These are phyloP conservation scores for Berkeleyomyces rouxiae DNA, from an alignment of 2,329 filamentous ascomycete genomes.

Conservation along the genomic window DNA sequence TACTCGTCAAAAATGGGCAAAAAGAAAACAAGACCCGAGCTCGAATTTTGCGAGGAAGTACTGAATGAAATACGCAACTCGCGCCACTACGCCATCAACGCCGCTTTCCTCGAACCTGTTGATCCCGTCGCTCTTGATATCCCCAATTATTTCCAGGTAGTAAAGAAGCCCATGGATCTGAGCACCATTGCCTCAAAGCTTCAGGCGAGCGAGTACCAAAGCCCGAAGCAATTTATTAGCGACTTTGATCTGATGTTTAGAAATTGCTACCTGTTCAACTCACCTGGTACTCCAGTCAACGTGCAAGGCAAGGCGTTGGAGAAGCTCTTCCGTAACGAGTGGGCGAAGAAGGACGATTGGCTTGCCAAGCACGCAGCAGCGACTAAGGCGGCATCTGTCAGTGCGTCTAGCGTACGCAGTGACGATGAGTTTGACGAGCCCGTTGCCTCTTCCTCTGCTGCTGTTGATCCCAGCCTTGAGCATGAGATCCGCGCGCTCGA, in stretches of 20 bases:
- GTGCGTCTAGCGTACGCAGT: slow-evolving; percentile 47
- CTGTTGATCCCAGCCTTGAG: slow-evolving; percentile 27
- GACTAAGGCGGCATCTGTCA: slow-evolving; percentile 32
- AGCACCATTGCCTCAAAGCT: slow-evolving; percentile 66
- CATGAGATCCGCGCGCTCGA: slow-evolving; percentile 35
- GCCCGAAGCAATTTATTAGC: slow-evolving; percentile 67
- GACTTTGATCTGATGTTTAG: slow-evolving; percentile 70
- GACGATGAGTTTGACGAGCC: slow-evolving; percentile 58
- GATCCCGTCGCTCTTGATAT: slow-evolving; percentile 91
- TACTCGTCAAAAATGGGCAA: slow-evolving; percentile 64
- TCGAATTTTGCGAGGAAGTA: slow-evolving; percentile 77
- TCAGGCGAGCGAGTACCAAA: slow-evolving; percentile 60
- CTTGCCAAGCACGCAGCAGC: slow-evolving; percentile 55
- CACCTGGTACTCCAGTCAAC: slow-evolving; percentile 54
- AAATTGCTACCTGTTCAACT: slow-evolving; percentile 88
- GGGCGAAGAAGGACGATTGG: slow-evolving; percentile 67
- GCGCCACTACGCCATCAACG: slow-evolving; percentile 51
- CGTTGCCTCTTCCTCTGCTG: slow-evolving; percentile 20
- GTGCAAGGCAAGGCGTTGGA: slow-evolving; percentile 56
- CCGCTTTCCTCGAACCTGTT: slow-evolving; percentile 67
- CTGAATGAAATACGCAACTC: slow-evolving; percentile 60
- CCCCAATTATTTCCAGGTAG: slow-evolving; percentile 78
- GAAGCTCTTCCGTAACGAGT: slow-evolving; percentile 56
- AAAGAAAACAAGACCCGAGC: slow-evolving; percentile 76
- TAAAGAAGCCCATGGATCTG: slow-evolving; percentile 96